Conservation (phyloP, 2,329 filamentous ascomycete species). For the Grosmannia huntii region DNA sequence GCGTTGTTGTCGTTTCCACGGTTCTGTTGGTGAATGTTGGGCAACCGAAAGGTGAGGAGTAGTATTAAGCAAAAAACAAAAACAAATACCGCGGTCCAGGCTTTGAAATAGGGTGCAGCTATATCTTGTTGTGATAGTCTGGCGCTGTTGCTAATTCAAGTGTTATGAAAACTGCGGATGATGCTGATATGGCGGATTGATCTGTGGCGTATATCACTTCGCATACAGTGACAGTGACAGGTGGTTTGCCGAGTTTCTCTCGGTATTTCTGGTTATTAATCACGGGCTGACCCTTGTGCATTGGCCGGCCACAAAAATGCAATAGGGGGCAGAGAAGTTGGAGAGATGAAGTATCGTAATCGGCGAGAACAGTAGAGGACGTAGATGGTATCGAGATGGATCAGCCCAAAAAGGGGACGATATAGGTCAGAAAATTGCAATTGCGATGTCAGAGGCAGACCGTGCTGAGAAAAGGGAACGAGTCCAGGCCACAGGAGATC, state of each 20-base stretch:
- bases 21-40: background rate
- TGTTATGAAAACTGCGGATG: background rate
- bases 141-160: background rate
- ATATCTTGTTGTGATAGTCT: background rate
- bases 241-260: background rate
- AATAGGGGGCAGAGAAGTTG: background rate
- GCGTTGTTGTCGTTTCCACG: background rate
- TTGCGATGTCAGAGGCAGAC: background rate
- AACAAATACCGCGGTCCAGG: background rate
- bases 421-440: background rate
- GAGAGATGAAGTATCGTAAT: background rate
- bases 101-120: background rate
- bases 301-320: background rate
- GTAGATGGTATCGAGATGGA: background rate
- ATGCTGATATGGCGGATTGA: background rate
- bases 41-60: background rate
- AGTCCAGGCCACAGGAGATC: background rate
- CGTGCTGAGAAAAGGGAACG: background rate
- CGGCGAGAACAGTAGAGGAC: background rate
- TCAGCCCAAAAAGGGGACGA: background rate
- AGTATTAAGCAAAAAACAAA: background rate
- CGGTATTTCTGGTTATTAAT: background rate
- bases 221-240: background rate
- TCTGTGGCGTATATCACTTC: background rate
- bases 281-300: background rate